Evolutionary conservation across 2,329 filamentous ascomycete species (phyloP), one percentile per base, ranked within the genome.

Genomic region (Westerdykella ornata): DNA sequence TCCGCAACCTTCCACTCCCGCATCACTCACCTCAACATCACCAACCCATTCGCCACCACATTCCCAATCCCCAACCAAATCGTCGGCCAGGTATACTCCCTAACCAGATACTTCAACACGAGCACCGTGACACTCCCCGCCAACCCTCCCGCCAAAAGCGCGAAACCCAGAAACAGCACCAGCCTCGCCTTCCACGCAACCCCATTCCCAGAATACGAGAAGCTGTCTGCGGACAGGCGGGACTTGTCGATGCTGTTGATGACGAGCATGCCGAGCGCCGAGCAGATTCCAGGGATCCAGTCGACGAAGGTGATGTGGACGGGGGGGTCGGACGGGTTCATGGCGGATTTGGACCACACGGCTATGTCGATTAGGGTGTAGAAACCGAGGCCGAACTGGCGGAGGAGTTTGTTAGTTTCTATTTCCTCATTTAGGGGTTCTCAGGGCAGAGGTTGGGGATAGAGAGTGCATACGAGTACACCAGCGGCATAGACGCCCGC

Each of bases 231-330:
- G 30, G 73, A 75, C 42, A 85, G 63, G 31, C 80, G 71, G 18
- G 77, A 75, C 67, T 84, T 84, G 57, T 85, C 81, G 56, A 85
- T 84, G 47, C 74, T 79, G 65, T 84, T 84, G 71, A 84, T 84
- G 53, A 84, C 78, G 38, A 84, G 72, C 81, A 84, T 84, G 45
- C 81, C 81, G 22, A 84, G 72, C 45, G 77, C 73, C 33, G 77
- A 81, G 71, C 81, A 84, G 66, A 85, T 84, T 45, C 76, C 75
- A 3, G 81, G 81, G 52, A 85, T 80, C 81, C 81, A 85, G 69
- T 85, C 81, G 51, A 84, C 73, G 63, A 84, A 84, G 62, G 76
- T 82, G 58, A 84, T 73, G 65, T 84, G 78, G 15, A 81, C 73
- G 39, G 55, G 26, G 12, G 62, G 62, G 44, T 72, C 64, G 38